Conservation (phyloP, 306 rosid species). For the Rosa multiflora region DNA sequence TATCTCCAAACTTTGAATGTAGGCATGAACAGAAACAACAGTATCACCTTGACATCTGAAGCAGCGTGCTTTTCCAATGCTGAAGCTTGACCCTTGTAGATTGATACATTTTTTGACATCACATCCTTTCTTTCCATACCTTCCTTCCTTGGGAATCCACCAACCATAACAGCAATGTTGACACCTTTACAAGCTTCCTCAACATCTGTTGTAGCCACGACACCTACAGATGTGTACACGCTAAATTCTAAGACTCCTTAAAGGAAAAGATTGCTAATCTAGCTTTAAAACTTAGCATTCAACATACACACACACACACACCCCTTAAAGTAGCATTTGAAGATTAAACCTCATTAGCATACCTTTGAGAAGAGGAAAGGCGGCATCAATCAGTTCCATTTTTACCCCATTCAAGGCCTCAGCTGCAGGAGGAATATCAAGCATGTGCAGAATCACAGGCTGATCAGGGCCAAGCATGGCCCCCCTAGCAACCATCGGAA, state of each 20-base stretch:
- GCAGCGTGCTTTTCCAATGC: slow-evolving; percentile 77
- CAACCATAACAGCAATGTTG: slow-evolving; percentile 70
- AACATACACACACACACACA: background rate
- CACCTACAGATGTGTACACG: slow-evolving; percentile 32
- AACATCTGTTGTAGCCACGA: slow-evolving; percentile 68
- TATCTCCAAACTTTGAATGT: background rate
- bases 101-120: slow-evolving; percentile 68
- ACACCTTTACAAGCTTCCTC: slow-evolving; percentile 68
- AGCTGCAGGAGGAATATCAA: slow-evolving; percentile 60
- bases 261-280: background rate
- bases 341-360: background rate
- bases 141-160: slow-evolving; percentile 73
- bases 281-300: background rate
- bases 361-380: slow-evolving; percentile 64
- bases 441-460: slow-evolving; percentile 73
- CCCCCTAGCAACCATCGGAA: slow-evolving; percentile 83
- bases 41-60: slow-evolving; percentile 51
- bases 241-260: background rate
- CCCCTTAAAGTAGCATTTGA: background rate
- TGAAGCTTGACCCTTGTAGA: slow-evolving; percentile 75
- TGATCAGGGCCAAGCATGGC: slow-evolving; percentile 64
- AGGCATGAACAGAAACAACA: background rate
- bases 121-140: slow-evolving; percentile 86
- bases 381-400: slow-evolving; percentile 71
- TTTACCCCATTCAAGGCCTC: slow-evolving; percentile 62